These are phyloP conservation scores for Gracilaria gracilis DNA, from an alignment of 23 red algal genomes.

Conservation along the genomic window DNA sequence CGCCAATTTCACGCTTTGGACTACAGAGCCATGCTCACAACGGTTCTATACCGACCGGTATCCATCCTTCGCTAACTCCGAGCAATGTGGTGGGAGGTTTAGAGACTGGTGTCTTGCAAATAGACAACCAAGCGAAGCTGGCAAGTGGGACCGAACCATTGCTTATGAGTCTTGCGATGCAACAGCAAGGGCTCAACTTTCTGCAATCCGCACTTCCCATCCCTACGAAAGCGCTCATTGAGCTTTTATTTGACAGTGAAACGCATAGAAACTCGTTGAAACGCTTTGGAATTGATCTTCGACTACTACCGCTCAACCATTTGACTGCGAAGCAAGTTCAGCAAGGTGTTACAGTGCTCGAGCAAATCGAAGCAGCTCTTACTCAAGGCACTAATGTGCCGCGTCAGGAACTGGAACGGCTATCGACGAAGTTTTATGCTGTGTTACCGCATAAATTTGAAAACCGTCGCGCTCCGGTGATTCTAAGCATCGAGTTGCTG, in stretches of 20 bases:
- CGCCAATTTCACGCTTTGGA: neutral
- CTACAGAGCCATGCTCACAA: neutral
- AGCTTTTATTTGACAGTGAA: slow-evolving; percentile 67
- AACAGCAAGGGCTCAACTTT: slow-evolving; percentile 13
- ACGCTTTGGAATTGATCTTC: slow-evolving; percentile 65
- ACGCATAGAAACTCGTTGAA: slow-evolving; percentile 41
- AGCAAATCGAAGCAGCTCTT: slow-evolving; percentile 56
- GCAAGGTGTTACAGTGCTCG: slow-evolving; percentile 59
- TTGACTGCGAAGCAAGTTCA: slow-evolving; percentile 56
- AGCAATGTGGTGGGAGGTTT: neutral
- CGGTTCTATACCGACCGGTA: neutral
- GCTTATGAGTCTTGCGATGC: slow-evolving; percentile 17
- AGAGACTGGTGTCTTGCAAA: neutral
- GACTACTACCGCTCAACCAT: slow-evolving; percentile 52
- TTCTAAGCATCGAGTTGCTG: slow-evolving; percentile 25
- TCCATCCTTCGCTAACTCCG: slow-evolving; percentile 26
- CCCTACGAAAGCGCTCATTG: slow-evolving; percentile 52
- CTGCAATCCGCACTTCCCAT: slow-evolving; percentile 33
- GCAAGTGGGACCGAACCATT: slow-evolving; percentile 17
- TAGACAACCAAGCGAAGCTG: slow-evolving; percentile 16
- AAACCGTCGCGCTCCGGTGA: slow-evolving; percentile 61
- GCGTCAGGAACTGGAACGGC: slow-evolving; percentile 21
- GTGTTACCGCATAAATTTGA: slow-evolving; percentile 62
- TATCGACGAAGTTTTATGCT: slow-evolving; percentile 70
- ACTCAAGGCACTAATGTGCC: neutral